Percentiles rank a stretch among this genome's conserved stretches.
These are phyloP conservation scores for Acrocalymma vagum DNA, from an alignment of 2,329 filamentous ascomycete genomes.

Conservation along the genomic window DNA sequence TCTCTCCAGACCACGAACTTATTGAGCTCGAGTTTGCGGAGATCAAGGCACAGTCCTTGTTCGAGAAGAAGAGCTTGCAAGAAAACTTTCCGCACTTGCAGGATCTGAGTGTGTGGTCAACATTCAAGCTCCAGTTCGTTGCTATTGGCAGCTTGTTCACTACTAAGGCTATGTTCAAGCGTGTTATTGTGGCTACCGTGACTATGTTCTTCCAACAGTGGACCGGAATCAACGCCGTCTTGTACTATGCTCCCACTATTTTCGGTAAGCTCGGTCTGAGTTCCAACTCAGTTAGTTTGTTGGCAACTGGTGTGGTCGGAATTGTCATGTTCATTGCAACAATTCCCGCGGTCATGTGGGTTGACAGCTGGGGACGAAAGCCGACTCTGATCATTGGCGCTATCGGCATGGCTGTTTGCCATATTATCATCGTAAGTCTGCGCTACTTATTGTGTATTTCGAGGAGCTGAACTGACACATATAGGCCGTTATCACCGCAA, in stretches of 20 bases:
- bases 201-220: constrained; percentile 61
- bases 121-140: constrained; percentile 66
- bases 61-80: constrained; percentile 75
- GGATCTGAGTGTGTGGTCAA: constrained; percentile 66
- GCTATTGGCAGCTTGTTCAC: constrained; percentile 71
- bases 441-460: not conserved
- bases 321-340: constrained; percentile 74
- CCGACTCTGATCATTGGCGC: constrained; percentile 70
- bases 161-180: constrained; percentile 70
- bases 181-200: constrained; percentile 68
- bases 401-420: constrained; percentile 74
- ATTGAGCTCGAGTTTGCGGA: constrained; percentile 79
- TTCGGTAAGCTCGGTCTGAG: constrained; percentile 56
- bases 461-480: not conserved
- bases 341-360: constrained; percentile 71
- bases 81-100: constrained; percentile 73
- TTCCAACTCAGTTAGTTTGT: constrained; percentile 59
- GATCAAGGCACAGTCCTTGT: constrained; percentile 79
- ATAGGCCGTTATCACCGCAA: constrained; percentile 68
- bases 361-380: constrained; percentile 71
- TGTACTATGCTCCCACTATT: constrained; percentile 58
- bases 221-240: constrained; percentile 57
- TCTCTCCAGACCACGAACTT: constrained; percentile 70
- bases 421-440: constrained; percentile 70
- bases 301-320: constrained; percentile 75